Base-by-base conservation (phyloP, 345 rosid species). In the Acer saccharum region DNA sequence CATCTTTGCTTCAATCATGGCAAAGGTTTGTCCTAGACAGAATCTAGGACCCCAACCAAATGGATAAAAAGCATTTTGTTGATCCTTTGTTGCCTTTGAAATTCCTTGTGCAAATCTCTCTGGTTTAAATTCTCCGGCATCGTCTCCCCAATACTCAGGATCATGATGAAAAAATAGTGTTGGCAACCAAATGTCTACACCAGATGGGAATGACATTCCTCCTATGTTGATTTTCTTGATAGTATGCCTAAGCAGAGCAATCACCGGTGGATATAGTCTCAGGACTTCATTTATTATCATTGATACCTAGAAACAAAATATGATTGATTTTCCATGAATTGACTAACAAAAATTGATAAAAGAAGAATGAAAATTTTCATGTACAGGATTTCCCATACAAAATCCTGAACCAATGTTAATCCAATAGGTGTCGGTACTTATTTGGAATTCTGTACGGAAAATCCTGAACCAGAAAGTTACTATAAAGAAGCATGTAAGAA, bases 71-170 rank as follows among this genome's bases (percentile, higher is more conserved):
- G 79, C 81, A 7, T 52, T 68, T 35, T 35, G 39, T 4, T 75
- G 79, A 50, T 81, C 84, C 58, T 76, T 81, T 12, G 85, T 76
- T 4, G 85, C 85, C 48, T 61, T 79, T 10, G 81, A 32, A 10
- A 79, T 41, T 39, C 84, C 87, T 35, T 69, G 62, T 20, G 20
- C 58, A 72, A 83, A 86, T 73, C 85, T 72, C 20, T 35, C 60
- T 2, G 88, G 86, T 32, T 79, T 81, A 67, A 83, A 79, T 12
- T 81, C 80, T 43, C 73, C 63, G 1, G 64, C 86, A 57, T 86
- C 83, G 12, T 81, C 64, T 14, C 88, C 88, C 83, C 86, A 83
- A 58, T 44, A 54, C 70, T 46, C 21, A 35, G 70, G 61, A 52
- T 81, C 52, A 69, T 68, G 20, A 43, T 86, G 83, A 16, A 83